These are phyloP conservation scores for Rhizophora apiculata DNA, from an alignment of 345 rosid genomes.

Conservation along the genomic window DNA sequence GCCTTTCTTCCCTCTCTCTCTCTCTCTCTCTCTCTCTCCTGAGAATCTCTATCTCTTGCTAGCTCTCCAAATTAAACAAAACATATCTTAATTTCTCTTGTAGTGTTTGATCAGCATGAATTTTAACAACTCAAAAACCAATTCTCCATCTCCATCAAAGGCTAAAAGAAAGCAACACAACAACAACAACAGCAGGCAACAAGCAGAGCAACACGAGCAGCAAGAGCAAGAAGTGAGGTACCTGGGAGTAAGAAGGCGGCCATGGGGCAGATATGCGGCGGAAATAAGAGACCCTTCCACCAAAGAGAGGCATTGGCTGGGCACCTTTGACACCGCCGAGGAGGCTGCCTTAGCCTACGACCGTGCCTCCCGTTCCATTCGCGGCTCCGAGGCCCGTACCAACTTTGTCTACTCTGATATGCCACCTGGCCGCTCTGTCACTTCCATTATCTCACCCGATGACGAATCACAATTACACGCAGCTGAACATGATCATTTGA, in stretches of 20 bases:
- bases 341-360: constrained; percentile 94
- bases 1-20: too few species aligned
- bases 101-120: constrained; percentile 24
- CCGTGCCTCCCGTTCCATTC: constrained; percentile 84
- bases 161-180: constrained; percentile 48
- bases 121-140: constrained; percentile 27
- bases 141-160: constrained; percentile 46
- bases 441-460: constrained; percentile 80
- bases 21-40: too few species aligned
- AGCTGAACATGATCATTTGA: constrained; percentile 21
- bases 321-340: constrained; percentile 84
- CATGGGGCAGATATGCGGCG: constrained; percentile 95
- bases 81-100: constrained; percentile 11
- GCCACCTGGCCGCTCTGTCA: constrained; percentile 82
- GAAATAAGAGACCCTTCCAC: constrained; percentile 94
- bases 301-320: constrained; percentile 91
- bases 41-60: constrained; percentile 21
- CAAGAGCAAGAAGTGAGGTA: constrained; percentile 43
- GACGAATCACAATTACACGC: constrained; percentile 47
- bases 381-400: constrained; percentile 82
- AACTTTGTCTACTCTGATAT: constrained; percentile 88
- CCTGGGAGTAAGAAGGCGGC: constrained; percentile 89
- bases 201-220: constrained; percentile 21
- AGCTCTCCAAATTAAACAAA: constrained; percentile 9
- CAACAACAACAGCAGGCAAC: constrained; percentile 15